Percentiles rank a stretch among this genome's conserved stretches.
Conservation (phyloP, 1,284 basidiomycete genomes). For the Leucoagaricus sp. region DNA sequence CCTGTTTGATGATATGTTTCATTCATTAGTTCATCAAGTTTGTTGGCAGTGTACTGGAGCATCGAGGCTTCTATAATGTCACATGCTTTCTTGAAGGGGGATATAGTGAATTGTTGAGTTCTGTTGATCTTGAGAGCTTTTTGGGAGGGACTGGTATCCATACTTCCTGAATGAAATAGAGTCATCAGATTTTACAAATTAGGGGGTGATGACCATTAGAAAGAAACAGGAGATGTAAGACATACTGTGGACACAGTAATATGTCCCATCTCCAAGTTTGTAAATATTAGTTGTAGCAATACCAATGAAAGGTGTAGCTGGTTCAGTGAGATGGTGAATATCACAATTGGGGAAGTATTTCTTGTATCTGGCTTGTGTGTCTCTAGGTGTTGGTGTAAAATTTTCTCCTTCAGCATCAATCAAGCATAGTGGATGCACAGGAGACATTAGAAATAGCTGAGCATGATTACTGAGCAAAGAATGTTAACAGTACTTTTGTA, state of each 20-base stretch:
- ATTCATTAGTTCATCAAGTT: constrained; percentile 21
- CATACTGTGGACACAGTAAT: constrained; percentile 18
- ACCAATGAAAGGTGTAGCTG: constrained; percentile 5
- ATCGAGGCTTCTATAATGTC: constrained; percentile 13
- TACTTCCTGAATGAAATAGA: too few species aligned
- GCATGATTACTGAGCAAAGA: neutral
- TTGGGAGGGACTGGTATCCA: too few species aligned
- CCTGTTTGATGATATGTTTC: constrained; percentile 21
- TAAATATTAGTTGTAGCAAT: constrained; percentile 21
- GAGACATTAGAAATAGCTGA: constrained; percentile 27
- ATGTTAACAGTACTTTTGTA: neutral
- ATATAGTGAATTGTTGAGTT: neutral
- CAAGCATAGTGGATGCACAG: constrained; percentile 55
- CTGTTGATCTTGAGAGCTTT: constrained; percentile 11
- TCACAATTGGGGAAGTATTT: constrained; percentile 20
- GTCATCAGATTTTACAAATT: too few species aligned
- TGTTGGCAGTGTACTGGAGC: constrained; percentile 12
- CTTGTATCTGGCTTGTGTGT: constrained; percentile 1
- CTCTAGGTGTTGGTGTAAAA: neutral
- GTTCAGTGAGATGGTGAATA: constrained; percentile 6
- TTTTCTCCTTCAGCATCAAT: constrained; percentile 52
- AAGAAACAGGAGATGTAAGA: too few species aligned
- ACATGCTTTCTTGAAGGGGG: constrained; percentile 13
- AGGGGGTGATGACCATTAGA: neutral
- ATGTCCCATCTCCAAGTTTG: constrained; percentile 20